Evolutionary conservation across 2,329 filamentous ascomycete species (phyloP), one percentile per base, ranked within the genome.

Genomic region (Exophiala xenobiotica): DNA sequence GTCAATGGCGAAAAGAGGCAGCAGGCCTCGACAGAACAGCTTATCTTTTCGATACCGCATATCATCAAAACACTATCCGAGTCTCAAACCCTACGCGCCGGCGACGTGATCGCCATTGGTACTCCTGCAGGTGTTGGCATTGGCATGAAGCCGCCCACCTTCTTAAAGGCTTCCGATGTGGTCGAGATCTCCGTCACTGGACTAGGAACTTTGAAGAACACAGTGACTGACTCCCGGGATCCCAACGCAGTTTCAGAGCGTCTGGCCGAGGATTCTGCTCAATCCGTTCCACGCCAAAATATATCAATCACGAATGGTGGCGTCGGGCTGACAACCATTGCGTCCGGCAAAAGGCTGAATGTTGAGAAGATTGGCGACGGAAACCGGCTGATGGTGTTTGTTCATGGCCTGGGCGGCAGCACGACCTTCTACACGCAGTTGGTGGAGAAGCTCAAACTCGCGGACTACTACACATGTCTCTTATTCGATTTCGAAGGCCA

Each of bases 401-500:
- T 82, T n/a, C 79, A 82, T 53, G 79, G 79, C 6, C 68, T 82
- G 0, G 78, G 78, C 2, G 74, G 72, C 1, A 74, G 68, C 0
- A 67, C 67, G 2, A 68, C 72, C 4, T 75, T 67, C 58, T 81
- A 70, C 61, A 64, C 61, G 0, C 76, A 78, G 0, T 60, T 81
- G 6, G 65, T 78, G 19, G 53, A 67, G 0, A 54, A 61, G 1
- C 55, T 75, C 0, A 29, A 31, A 18, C 31, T 41, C 6, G 49
- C 57, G 2, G 53, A 64, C 9, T 58, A 62, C 1, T 62, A 70
- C 57, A 67, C 59, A 1, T 53, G 72, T 5, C 70, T 77, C 51
- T 61, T 78, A 0, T 75, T 75, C 53, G 80, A 82, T 54, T 65
- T 82, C 1, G 79, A 82, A 63, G 79, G 79, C 2, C 79, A 81